phyloP scores from a whole-genome alignment of 2,329 filamentous ascomycete species.

The Knufia petricola region DNA sequence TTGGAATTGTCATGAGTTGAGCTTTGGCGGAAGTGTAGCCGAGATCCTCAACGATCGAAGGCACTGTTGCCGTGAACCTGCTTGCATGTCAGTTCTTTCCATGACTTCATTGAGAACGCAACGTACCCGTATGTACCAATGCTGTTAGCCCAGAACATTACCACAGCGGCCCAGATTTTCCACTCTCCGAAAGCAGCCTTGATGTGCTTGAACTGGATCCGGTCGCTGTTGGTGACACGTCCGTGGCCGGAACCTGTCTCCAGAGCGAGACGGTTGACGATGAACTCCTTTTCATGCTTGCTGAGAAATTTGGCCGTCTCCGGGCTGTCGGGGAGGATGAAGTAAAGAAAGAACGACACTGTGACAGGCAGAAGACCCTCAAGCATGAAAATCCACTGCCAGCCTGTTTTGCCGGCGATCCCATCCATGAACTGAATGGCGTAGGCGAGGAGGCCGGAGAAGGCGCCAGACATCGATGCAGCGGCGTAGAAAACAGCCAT shows the following conservation, averaged over 20 bases:
- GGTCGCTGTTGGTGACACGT: conserved; percentile 48
- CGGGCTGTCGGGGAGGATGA: conserved; percentile 63
- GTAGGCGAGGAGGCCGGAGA: conserved; percentile 55
- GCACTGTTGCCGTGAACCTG: conserved; percentile 23
- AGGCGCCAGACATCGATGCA: conserved; percentile 30
- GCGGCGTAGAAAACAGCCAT: conserved; percentile 26
- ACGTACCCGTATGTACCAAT: conserved; percentile 21
- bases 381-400: conserved; percentile 41
- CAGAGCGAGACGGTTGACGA: conserved; percentile 53
- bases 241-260: conserved; percentile 51
- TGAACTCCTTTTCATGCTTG: conserved; percentile 54
- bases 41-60: conserved; percentile 53
- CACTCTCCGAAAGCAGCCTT: conserved; percentile 53
- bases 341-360: conserved; percentile 42
- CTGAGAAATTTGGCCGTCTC: conserved; percentile 64
- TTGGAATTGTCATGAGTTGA: conserved; percentile 57
- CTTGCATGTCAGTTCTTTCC: not conserved
- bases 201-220: conserved; percentile 59
- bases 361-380: conserved; percentile 43
- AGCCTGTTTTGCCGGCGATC: conserved; percentile 30
- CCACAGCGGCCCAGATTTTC: conserved; percentile 63
- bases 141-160: conserved; percentile 35
- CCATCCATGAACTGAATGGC: conserved; percentile 46
- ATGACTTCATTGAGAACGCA: not conserved
- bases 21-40: conserved; percentile 46